Conservation (phyloP, 2,329 filamentous ascomycete genomes). For the Pseudogymnoascus verrucosus region DNA sequence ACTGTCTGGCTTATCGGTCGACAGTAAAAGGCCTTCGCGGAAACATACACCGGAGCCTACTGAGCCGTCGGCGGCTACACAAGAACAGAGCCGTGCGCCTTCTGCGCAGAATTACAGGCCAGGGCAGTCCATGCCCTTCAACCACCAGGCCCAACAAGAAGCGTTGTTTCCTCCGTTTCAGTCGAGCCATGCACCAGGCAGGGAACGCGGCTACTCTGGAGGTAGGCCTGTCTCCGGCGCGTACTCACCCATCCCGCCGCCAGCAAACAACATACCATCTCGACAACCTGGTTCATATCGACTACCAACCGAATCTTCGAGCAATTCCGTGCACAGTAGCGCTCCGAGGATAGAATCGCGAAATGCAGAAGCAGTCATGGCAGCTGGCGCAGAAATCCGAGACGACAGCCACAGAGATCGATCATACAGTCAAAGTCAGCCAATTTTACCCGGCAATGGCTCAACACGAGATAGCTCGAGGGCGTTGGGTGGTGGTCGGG, state of each 20-base stretch:
- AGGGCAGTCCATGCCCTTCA: constrained; percentile 33
- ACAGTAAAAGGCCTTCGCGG: background rate
- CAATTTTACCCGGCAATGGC: constrained; percentile 43
- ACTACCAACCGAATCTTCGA: constrained; percentile 50
- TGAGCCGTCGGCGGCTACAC: constrained; percentile 21
- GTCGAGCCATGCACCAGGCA: constrained; percentile 33
- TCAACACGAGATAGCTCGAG: constrained; percentile 72
- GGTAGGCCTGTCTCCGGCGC: constrained; percentile 39
- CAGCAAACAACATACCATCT: constrained; percentile 31
- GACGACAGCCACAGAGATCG: constrained; percentile 63
- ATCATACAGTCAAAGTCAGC: constrained; percentile 55
- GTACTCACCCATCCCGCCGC: constrained; percentile 33
- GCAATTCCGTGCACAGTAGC: constrained; percentile 45
- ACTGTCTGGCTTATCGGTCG: background rate
- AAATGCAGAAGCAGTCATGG: constrained; percentile 49
- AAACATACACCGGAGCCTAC: constrained; percentile 18
- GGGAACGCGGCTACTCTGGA: constrained; percentile 28
- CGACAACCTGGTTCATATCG: constrained; percentile 40
- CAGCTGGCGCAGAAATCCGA: constrained; percentile 53
- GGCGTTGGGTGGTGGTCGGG: constrained; percentile 53
- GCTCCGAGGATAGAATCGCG: constrained; percentile 56
- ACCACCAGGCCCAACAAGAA: constrained; percentile 36
- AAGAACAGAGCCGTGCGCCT: constrained; percentile 22
- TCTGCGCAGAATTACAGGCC: constrained; percentile 30
- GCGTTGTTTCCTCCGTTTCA: constrained; percentile 34